These are phyloP conservation scores for Ustilago cynodontis DNA, from an alignment of 1,284 basidiomycete genomes.

Conservation along the genomic window DNA sequence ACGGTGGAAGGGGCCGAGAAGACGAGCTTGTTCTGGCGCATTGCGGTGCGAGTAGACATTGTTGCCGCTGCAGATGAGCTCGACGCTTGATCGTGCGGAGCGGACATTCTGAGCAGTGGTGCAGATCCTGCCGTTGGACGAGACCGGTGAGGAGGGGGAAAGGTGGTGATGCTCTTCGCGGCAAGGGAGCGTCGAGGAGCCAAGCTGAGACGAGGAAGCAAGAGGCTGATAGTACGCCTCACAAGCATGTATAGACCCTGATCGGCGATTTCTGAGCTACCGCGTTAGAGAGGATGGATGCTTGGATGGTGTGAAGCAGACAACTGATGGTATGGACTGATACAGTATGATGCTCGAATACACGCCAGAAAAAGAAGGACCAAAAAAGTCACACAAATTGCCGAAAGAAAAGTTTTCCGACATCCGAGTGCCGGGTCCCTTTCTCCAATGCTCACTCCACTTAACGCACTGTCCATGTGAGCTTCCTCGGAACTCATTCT, in stretches of 20 bases:
- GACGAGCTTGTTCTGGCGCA: constrained; percentile 34
- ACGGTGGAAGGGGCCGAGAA: constrained; percentile 26
- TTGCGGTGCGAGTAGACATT: constrained; percentile 20
- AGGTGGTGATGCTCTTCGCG: neutral
- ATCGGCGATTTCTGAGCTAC: neutral
- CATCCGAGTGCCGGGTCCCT: constrained; percentile 8
- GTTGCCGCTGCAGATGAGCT: neutral
- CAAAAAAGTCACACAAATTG: neutral
- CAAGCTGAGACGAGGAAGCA: constrained; percentile 5
- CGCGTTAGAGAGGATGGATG: neutral
- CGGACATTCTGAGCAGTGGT: constrained; percentile 11
- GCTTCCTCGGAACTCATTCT: no score
- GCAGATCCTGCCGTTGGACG: neutral
- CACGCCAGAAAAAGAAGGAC: neutral
- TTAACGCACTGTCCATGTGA: neutral
- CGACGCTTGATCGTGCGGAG: neutral
- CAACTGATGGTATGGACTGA: neutral
- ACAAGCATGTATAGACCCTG: constrained; percentile 30
- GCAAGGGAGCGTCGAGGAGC: neutral
- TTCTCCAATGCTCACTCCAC: neutral
- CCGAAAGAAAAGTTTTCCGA: constrained; percentile 2
- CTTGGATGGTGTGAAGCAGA: neutral
- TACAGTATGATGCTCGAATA: neutral
- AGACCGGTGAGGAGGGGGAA: neutral
- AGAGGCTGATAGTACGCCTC: neutral